phyloP scores from a whole-genome alignment of 352 stramenopile species.

The Globisporangium takayamanum region DNA sequence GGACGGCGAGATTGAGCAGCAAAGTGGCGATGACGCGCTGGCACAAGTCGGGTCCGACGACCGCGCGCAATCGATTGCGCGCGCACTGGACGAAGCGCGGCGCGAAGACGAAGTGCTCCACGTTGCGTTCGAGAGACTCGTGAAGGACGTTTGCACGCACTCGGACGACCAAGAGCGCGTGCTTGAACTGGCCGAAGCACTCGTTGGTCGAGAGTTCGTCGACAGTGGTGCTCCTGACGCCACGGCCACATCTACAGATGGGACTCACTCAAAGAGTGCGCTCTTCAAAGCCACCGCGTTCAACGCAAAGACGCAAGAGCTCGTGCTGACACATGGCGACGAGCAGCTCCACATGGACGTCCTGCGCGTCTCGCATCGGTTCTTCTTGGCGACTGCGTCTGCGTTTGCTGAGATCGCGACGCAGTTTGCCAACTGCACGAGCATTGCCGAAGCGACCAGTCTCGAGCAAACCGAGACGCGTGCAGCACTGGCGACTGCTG shows the following conservation, averaged over 20 bases:
- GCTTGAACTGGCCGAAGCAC: slow-evolving; percentile 7
- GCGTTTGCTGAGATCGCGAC: slow-evolving; percentile 10
- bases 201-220: slow-evolving; percentile 10
- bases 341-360: slow-evolving; percentile 1
- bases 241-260: neutral
- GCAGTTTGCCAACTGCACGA: slow-evolving; percentile 3
- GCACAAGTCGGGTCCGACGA: neutral
- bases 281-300: slow-evolving; percentile 1
- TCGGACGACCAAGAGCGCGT: neutral
- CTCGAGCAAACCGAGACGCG: slow-evolving; percentile 8
- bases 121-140: slow-evolving; percentile 28
- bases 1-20: neutral
- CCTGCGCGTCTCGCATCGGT: slow-evolving; percentile 1
- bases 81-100: slow-evolving; percentile 19
- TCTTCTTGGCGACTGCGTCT: slow-evolving; percentile 4
- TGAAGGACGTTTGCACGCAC: slow-evolving; percentile 16
- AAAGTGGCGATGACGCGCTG: neutral
- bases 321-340: slow-evolving; percentile 4
- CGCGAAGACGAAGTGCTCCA: slow-evolving; percentile 20
- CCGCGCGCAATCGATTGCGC: slow-evolving; percentile 20
- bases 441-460: slow-evolving; percentile 1
- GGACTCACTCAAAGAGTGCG: neutral
- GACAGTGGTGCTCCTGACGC: neutral
- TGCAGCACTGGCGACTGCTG: slow-evolving; percentile 1
- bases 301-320: slow-evolving; percentile 1